Percentiles rank a stretch among this genome's conserved stretches.
These are phyloP conservation scores for Botryotinia globosa DNA, from an alignment of 2,329 filamentous ascomycete species.

Conservation along the genomic window DNA sequence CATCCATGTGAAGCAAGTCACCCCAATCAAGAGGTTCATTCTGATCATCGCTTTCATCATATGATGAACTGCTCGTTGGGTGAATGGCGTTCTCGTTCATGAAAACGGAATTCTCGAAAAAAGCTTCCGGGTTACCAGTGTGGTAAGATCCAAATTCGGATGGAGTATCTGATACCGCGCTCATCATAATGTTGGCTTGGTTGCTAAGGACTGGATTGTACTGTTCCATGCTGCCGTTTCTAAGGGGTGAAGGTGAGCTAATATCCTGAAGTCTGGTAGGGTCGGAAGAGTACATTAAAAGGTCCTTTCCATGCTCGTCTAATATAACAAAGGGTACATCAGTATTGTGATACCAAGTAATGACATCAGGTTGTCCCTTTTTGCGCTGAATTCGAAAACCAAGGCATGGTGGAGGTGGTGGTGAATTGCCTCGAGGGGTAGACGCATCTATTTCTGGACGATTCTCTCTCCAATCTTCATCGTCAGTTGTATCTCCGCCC, in stretches of 20 bases:
- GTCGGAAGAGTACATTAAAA: slow-evolving; percentile 44
- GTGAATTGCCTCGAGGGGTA: slow-evolving; percentile 1
- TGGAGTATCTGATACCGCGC: slow-evolving; percentile 46
- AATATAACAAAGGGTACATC: slow-evolving; percentile 43
- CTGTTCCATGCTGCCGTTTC: slow-evolving; percentile 19
- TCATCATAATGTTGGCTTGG: slow-evolving; percentile 75
- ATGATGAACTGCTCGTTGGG: slow-evolving; percentile 32
- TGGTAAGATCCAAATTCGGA: slow-evolving; percentile 45
- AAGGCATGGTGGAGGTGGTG: slow-evolving; percentile 17
- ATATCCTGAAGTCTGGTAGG: slow-evolving; percentile 27
- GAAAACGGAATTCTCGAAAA: slow-evolving; percentile 61
- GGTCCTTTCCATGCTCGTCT: slow-evolving; percentile 41
- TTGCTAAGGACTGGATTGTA: slow-evolving; percentile 59
- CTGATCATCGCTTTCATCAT: slow-evolving; percentile 56
- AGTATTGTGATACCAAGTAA: slow-evolving; percentile 37
- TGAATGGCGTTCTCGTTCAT: slow-evolving; percentile 59
- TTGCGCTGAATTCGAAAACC: slow-evolving; percentile 19
- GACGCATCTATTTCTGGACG: slow-evolving; percentile 3
- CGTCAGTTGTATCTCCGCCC: slow-evolving; percentile 17
- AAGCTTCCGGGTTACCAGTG: slow-evolving; percentile 72
- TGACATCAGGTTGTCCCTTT: slow-evolving; percentile 36
- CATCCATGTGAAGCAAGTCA: slow-evolving; percentile 44
- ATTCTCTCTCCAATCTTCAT: slow-evolving; percentile 19
- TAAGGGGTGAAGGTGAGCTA: slow-evolving; percentile 14
- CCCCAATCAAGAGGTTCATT: slow-evolving; percentile 72